phyloP scores from a whole-genome alignment of 345 rosid genomes.

The Bretschneidera sinensis region DNA sequence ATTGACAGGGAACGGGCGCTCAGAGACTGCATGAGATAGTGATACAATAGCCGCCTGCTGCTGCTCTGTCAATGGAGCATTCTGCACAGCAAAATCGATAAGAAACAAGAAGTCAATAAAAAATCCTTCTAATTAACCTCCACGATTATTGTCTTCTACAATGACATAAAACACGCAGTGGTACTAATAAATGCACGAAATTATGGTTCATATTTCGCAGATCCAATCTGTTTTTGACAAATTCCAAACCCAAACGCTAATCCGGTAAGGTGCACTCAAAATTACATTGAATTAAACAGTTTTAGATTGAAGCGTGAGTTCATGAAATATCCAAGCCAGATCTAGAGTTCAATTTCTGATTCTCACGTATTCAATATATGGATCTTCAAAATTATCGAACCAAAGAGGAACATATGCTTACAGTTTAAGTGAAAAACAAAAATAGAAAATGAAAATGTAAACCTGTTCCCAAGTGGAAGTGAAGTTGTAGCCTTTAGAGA shows the following conservation, averaged over 20 bases:
- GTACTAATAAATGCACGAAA: neutral
- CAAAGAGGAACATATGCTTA: neutral
- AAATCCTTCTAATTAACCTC: neutral
- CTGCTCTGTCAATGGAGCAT: slow-evolving; percentile 78
- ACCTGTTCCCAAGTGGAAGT: slow-evolving; percentile 98
- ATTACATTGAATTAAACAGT: too few species aligned
- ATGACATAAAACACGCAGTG: neutral
- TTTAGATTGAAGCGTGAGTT: neutral
- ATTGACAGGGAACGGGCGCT: slow-evolving; percentile 73
- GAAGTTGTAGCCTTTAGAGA: slow-evolving; percentile 90
- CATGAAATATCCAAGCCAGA: neutral
- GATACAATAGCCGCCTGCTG: slow-evolving; percentile 68
- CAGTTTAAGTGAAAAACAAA: neutral
- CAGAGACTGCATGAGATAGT: slow-evolving; percentile 68
- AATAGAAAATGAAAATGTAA: slow-evolving; percentile 6
- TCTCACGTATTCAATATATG: neutral
- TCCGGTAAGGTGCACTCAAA: neutral
- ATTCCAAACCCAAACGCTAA: too few species aligned
- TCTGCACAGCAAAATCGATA: slow-evolving; percentile 30
- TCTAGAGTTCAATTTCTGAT: neutral
- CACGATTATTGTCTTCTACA: too few species aligned
- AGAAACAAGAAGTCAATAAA: too few species aligned
- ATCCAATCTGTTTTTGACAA: neutral
- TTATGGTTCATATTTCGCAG: neutral
- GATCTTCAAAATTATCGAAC: neutral